phyloP scores from a whole-genome alignment of 345 rosid species.

The Garcia nutans region DNA sequence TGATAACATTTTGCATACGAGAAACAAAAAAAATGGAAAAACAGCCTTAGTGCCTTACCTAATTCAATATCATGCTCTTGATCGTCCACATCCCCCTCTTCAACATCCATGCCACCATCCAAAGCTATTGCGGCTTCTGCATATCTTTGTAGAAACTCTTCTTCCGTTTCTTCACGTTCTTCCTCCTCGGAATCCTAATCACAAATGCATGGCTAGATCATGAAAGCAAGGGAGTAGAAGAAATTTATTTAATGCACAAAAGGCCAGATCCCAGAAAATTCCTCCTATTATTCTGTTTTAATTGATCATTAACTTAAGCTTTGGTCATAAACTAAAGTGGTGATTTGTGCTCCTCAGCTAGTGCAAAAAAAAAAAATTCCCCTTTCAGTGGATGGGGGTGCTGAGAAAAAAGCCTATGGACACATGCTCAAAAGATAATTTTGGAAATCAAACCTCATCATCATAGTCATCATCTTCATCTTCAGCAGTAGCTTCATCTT shows the following conservation, averaged over 20 bases:
- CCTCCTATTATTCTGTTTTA: conserved; percentile 5
- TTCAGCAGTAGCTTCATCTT: conserved; percentile 43
- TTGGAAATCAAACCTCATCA: conserved; percentile 48
- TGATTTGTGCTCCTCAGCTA: not conserved
- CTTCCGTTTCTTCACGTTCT: conserved; percentile 79
- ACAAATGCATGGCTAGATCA: conserved; percentile 5
- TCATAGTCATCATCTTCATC: conserved; percentile 43
- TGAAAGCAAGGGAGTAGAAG: not conserved
- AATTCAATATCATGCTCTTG: conserved; percentile 61
- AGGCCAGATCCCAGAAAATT: not conserved
- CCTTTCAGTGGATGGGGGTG: not conserved
- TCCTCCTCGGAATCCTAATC: conserved; percentile 75
- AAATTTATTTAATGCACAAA: not conserved
- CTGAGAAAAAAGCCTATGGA: not conserved
- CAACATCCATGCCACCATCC: conserved; percentile 45
- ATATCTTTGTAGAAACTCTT: conserved; percentile 80
- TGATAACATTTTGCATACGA: not conserved
- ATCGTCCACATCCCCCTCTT: conserved; percentile 71
- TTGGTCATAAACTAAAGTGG: not conserved
- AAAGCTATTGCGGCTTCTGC: conserved; percentile 67
- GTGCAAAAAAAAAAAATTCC: not conserved
- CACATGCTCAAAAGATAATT: not conserved
- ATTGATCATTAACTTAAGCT: not conserved
- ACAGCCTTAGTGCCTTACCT: conserved; percentile 60
- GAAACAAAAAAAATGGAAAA: not conserved